A percentile compares a stretch with the other conserved stretches of the same genome.
Evolutionary conservation across 306 rosid species (phyloP).

Genomic region (Cicer cuneatum): DNA sequence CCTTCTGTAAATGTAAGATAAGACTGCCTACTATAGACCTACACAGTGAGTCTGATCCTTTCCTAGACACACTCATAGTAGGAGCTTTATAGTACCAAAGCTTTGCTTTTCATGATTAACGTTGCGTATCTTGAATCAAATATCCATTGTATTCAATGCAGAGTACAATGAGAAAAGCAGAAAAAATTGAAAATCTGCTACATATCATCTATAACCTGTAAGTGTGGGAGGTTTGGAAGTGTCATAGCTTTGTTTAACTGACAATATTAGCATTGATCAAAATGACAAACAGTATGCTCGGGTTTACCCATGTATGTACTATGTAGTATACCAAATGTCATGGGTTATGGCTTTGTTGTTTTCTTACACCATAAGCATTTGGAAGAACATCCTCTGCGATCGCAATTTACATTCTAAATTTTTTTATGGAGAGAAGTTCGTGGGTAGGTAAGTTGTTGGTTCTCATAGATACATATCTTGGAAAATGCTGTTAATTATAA

Average conservation of each 20-base stretch:
- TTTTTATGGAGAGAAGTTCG: not conserved
- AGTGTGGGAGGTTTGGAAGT: not conserved
- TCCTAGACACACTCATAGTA: not conserved
- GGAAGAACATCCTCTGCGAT: not conserved
- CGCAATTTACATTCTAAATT: not conserved
- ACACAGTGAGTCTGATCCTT: too few species aligned
- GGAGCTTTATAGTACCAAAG: not conserved
- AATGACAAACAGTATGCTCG: not conserved
- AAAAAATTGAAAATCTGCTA: not conserved
- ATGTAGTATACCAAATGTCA: conserved; percentile 7
- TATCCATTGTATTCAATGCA: not conserved
- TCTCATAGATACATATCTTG: not conserved
- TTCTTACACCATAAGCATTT: not conserved
- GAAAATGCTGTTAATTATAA: conserved; percentile 2
- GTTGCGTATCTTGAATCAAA: not conserved
- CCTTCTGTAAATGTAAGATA: too few species aligned
- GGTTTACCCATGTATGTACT: conserved; percentile 1
- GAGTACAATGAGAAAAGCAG: not conserved
- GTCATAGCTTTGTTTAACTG: not conserved
- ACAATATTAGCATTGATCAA: not conserved
- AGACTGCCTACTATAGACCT: too few species aligned
- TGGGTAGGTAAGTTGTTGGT: conserved; percentile 10
- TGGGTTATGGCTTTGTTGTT: not conserved
- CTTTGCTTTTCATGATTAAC: not conserved
- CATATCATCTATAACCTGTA: conserved; percentile 2